Evolutionary conservation across 768 basidiomycete species (phyloP).

Genomic region (Flagelloscypha sp.): DNA sequence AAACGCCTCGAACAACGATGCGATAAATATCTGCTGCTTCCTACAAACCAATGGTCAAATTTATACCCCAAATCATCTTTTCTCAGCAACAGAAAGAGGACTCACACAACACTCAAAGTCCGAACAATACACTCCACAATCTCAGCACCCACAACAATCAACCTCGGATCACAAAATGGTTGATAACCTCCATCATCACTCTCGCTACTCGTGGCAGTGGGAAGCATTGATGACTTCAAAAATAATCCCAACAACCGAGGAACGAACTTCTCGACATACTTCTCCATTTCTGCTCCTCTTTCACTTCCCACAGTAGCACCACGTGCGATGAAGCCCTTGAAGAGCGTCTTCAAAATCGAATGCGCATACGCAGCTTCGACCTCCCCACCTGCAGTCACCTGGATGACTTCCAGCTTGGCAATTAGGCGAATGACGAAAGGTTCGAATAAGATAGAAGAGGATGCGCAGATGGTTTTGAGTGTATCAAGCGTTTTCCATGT

Average conservation of each 20-base stretch:
- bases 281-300: constrained; percentile 65
- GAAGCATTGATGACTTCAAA: too few species aligned
- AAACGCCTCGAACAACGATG: constrained; percentile 45
- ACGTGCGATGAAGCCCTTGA: too few species aligned
- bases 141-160: constrained; percentile 54
- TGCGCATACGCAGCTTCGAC: constrained; percentile 77
- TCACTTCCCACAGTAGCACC: constrained; percentile 36
- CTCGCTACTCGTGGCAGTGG: too few species aligned
- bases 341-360: constrained; percentile 66
- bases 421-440: constrained; percentile 69
- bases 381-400: constrained; percentile 48
- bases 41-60: constrained; percentile 27
- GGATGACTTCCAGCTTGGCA: constrained; percentile 69
- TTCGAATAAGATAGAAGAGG: constrained; percentile 77
- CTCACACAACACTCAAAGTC: constrained; percentile 58
- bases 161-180: constrained; percentile 41
- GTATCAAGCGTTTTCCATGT: constrained; percentile 61
- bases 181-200: too few species aligned
- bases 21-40: constrained; percentile 53
- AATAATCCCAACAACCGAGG: constrained; percentile 63
- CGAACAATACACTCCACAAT: constrained; percentile 65
- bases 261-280: constrained; percentile 72
- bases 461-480: constrained; percentile 64
- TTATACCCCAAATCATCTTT: too few species aligned
- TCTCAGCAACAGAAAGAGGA: constrained; percentile 14